These are phyloP conservation scores for Yamadazyma phyllophila DNA, from an alignment of 805 yeast genomes.

Conservation along the genomic window DNA sequence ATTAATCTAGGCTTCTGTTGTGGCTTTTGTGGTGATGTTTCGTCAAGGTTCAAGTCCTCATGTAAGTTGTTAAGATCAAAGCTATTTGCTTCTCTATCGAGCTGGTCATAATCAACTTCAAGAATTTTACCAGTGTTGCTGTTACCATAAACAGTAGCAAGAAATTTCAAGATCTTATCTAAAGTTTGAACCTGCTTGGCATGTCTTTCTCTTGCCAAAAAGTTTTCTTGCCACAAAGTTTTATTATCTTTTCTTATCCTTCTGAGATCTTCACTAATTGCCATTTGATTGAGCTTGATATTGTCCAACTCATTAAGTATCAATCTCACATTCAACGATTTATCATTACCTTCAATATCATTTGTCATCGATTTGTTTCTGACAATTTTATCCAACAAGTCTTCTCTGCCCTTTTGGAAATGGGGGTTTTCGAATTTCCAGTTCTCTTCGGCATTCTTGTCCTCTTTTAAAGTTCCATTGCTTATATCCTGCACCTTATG, in stretches of 20 bases:
- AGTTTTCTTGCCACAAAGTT: conserved; percentile 87
- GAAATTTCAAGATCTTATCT: conserved; percentile 80
- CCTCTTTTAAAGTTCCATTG: conserved; percentile 59
- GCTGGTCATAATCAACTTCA: conserved; percentile 25
- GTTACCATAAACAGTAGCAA: conserved; percentile 76
- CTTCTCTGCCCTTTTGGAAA: conserved; percentile 76
- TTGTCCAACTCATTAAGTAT: conserved; percentile 70
- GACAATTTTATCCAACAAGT: conserved; percentile 78
- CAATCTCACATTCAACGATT: conserved; percentile 45
- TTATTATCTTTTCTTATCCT: conserved; percentile 86
- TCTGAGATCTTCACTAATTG: conserved; percentile 80
- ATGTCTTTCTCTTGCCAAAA: conserved; percentile 78
- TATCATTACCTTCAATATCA: conserved; percentile 15
- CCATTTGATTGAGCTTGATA: conserved; percentile 72
- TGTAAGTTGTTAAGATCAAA: conserved; percentile 12
- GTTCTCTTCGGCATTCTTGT: conserved; percentile 63
- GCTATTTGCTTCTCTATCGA: conserved; percentile 14
- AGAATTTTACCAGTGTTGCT: conserved; percentile 49
- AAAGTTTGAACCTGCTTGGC: conserved; percentile 83
- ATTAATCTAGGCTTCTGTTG: conserved; percentile 35
- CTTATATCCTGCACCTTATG: conserved; percentile 94
- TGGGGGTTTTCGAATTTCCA: conserved; percentile 87
- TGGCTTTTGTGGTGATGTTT: conserved; percentile 3
- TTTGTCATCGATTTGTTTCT: conserved; percentile 56
- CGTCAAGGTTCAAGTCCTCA: conserved; percentile 11